Evolutionary conservation across 2,329 filamentous ascomycete species (phyloP).

Genomic region (Fusarium chuoi): DNA sequence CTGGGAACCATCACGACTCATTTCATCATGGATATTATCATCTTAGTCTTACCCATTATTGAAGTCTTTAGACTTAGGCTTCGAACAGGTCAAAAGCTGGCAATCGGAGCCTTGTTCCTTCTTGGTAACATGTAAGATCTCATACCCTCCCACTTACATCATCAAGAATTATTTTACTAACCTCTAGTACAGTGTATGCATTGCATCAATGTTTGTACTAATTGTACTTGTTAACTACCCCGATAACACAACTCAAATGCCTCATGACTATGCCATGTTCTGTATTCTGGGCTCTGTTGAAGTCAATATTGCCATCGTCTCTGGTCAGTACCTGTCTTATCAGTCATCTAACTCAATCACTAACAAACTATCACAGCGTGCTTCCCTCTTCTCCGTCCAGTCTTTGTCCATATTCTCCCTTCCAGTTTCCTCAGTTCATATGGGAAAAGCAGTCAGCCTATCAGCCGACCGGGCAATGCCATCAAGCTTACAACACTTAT

Average conservation of each 20-base stretch:
- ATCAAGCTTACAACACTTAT: slow-evolving; percentile 23
- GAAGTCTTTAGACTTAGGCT: slow-evolving; percentile 6
- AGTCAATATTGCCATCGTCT: slow-evolving; percentile 37
- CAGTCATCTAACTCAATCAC: rapidly evolving
- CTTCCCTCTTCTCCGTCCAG: slow-evolving; percentile 33
- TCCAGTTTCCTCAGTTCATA: slow-evolving; percentile 25
- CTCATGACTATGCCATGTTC: slow-evolving; percentile 35
- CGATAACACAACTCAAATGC: slow-evolving; percentile 20
- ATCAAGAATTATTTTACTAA: background rate
- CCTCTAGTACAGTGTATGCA: slow-evolving; percentile 7
- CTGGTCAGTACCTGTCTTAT: slow-evolving; percentile 1
- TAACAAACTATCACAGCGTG: slow-evolving; percentile 15
- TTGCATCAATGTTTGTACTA: slow-evolving; percentile 29
- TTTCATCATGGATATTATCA: slow-evolving; percentile 46
- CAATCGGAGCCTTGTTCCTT: slow-evolving; percentile 3
- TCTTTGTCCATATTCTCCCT: slow-evolving; percentile 32
- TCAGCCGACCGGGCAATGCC: slow-evolving; percentile 25
- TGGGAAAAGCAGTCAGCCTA: slow-evolving; percentile 24
- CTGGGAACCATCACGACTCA: slow-evolving; percentile 47
- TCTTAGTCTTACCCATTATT: slow-evolving; percentile 45
- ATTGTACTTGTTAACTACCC: slow-evolving; percentile 17
- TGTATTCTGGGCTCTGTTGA: slow-evolving; percentile 29
- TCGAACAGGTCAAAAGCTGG: background rate
- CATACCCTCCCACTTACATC: rapidly evolving
- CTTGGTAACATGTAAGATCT: slow-evolving; percentile 7